Conservation (phyloP, 1,284 basidiomycete genomes). For the Ganoderma resinaceum region DNA sequence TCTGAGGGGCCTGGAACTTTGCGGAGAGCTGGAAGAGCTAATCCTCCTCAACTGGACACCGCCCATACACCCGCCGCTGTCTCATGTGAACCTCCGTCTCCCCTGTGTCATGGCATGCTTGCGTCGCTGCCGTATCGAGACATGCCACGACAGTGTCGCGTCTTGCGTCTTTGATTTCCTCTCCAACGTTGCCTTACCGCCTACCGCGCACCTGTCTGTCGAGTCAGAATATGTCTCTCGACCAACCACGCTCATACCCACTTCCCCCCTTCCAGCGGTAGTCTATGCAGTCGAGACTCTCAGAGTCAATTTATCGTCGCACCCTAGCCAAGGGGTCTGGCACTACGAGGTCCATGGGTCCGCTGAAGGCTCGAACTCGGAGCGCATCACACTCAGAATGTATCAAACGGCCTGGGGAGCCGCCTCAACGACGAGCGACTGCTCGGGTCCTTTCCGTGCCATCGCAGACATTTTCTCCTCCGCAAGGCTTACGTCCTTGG, state of each 20-base stretch:
- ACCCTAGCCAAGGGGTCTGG: background rate
- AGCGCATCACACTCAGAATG: constrained; percentile 1
- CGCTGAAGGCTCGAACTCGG: background rate
- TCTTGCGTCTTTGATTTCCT: background rate
- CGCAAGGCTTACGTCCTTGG: background rate
- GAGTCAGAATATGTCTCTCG: too few relatives aligned
- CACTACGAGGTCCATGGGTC: background rate
- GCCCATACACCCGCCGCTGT: background rate
- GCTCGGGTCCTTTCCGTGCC: background rate
- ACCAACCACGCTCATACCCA: background rate
- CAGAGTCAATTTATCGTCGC: background rate
- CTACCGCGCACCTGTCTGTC: background rate
- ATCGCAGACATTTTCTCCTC: background rate
- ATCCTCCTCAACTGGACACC: background rate
- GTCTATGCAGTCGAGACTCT: background rate
- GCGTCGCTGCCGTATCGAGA: background rate
- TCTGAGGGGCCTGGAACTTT: background rate
- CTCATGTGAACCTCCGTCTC: background rate
- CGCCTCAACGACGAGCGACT: background rate
- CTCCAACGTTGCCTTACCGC: background rate
- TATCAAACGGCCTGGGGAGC: background rate
- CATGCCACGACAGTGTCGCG: background rate
- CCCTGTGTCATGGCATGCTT: background rate
- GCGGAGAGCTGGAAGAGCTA: background rate
- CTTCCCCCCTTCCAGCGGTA: background rate